These are phyloP conservation scores for Alternaria brassicae DNA, from an alignment of 2,329 filamentous ascomycete genomes.

Conservation along the genomic window DNA sequence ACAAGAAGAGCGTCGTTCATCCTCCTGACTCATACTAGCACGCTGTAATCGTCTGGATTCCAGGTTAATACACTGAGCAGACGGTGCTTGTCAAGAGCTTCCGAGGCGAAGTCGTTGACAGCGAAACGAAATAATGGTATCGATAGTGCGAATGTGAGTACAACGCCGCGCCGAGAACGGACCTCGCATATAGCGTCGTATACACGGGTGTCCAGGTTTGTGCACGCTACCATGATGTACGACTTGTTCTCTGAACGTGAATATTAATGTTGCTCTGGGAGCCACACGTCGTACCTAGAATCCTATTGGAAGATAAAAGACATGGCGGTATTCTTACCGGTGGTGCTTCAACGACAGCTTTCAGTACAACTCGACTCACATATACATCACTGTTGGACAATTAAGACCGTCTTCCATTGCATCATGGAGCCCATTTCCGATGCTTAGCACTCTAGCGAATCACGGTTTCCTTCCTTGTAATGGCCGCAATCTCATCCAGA, in stretches of 20 bases:
- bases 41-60: too few relatives aligned
- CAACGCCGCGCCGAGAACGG: background rate
- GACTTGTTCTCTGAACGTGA: background rate
- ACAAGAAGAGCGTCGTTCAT: too few relatives aligned
- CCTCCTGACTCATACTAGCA: too few relatives aligned
- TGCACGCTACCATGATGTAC: background rate
- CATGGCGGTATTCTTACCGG: background rate
- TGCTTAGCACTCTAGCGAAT: slow-evolving; percentile 48
- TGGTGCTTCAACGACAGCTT: background rate
- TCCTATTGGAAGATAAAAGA: background rate
- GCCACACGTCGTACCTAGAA: background rate
- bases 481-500: slow-evolving; percentile 44
- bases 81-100: too few relatives aligned
- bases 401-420: background rate
- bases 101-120: too few relatives aligned
- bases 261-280: background rate
- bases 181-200: background rate
- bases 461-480: slow-evolving; percentile 45
- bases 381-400: background rate
- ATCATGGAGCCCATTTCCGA: slow-evolving; percentile 37
- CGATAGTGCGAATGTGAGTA: background rate
- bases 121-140: too few relatives aligned
- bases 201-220: background rate
- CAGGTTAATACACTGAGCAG: too few relatives aligned
- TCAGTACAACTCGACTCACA: background rate